Conservation (phyloP, 495 filamentous ascomycete species). For the Aspergillus ostianus region DNA sequence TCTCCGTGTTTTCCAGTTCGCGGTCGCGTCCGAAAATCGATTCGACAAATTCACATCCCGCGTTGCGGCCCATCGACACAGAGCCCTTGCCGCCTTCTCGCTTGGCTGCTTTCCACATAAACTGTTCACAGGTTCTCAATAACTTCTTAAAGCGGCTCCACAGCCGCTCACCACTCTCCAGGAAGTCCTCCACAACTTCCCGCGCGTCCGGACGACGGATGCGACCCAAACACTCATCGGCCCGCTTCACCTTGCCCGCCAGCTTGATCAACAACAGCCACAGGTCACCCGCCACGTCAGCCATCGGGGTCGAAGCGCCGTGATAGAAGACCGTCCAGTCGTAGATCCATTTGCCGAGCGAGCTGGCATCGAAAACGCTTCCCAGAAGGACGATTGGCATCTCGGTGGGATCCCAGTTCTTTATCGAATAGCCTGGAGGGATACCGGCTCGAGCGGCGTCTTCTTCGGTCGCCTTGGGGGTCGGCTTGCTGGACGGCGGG, state of each 20-base stretch:
- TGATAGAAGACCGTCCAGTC: conserved; percentile 98
- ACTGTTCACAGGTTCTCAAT: conserved; percentile 85
- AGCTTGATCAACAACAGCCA: conserved; percentile 95
- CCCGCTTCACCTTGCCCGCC: conserved; percentile 92
- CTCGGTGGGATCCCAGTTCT: conserved; percentile 97
- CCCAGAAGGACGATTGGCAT: conserved; percentile 91
- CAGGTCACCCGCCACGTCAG: conserved; percentile 89
- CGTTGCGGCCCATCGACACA: conserved; percentile 84
- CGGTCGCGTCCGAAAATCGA: conserved; percentile 93
- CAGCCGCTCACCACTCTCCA: conserved; percentile 85
- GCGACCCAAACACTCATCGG: conserved; percentile 74
- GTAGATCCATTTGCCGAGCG: conserved; percentile 98
- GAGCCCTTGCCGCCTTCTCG: conserved; percentile 58
- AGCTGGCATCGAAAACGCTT: conserved; percentile 97
- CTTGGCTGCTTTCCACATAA: conserved; percentile 81
- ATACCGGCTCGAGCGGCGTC: conserved; percentile 81
- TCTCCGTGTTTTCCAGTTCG: conserved; percentile 89
- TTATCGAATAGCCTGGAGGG: conserved; percentile 87
- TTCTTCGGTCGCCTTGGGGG: conserved; percentile 76
- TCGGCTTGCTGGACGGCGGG: conserved; percentile 38
- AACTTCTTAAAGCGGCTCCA: conserved; percentile 84
- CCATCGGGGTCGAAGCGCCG: conserved; percentile 79
- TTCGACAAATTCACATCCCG: conserved; percentile 94
- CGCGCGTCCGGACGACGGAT: conserved; percentile 69
- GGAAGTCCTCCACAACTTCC: conserved; percentile 87